Percentiles rank a stretch among this genome's conserved stretches.
phyloP scores from a whole-genome alignment of 2,329 filamentous ascomycete species.

The Hysterium pulicare region DNA sequence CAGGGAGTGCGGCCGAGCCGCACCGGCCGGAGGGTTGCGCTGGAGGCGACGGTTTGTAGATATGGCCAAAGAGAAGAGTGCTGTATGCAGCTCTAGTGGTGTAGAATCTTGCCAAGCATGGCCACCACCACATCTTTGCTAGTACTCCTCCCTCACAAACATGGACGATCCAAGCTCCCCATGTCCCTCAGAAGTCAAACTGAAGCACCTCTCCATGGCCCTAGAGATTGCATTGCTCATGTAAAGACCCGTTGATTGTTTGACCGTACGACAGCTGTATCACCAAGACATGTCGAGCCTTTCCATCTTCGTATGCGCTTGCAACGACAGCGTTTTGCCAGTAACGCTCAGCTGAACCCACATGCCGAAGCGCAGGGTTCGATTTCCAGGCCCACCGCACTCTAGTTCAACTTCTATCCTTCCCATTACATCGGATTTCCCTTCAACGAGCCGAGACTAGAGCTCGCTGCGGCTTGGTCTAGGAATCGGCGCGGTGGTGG shows the following conservation, averaged over 20 bases:
- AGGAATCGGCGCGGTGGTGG: slow-evolving; percentile 1
- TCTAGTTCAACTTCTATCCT: neutral
- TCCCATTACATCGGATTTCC: neutral
- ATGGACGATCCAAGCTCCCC: neutral
- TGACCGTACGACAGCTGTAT: slow-evolving; percentile 2
- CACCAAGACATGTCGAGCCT: neutral
- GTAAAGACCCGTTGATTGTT: neutral
- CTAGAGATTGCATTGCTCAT: slow-evolving; percentile 2
- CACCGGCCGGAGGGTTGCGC: neutral
- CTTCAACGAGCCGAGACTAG: slow-evolving; percentile 1
- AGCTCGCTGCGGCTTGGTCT: slow-evolving; percentile 1
- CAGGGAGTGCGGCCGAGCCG: neutral
- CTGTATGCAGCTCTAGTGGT: neutral
- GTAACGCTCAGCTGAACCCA: neutral
- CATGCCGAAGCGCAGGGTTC: slow-evolving; percentile 1
- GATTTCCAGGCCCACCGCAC: neutral
- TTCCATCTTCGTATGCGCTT: slow-evolving; percentile 1
- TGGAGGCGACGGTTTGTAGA: neutral
- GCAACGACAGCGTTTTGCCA: slow-evolving; percentile 1
- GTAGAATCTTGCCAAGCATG: slow-evolving; percentile 1
- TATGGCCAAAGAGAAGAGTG: neutral
- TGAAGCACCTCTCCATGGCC: slow-evolving; percentile 1
- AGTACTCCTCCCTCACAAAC: neutral
- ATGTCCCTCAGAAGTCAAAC: neutral
- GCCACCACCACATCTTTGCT: slow-evolving; percentile 1